Percentiles rank a stretch among this genome's conserved stretches.
Conservation (phyloP, 805 yeast genomes). For the Sungouiozyma intestinalis region DNA sequence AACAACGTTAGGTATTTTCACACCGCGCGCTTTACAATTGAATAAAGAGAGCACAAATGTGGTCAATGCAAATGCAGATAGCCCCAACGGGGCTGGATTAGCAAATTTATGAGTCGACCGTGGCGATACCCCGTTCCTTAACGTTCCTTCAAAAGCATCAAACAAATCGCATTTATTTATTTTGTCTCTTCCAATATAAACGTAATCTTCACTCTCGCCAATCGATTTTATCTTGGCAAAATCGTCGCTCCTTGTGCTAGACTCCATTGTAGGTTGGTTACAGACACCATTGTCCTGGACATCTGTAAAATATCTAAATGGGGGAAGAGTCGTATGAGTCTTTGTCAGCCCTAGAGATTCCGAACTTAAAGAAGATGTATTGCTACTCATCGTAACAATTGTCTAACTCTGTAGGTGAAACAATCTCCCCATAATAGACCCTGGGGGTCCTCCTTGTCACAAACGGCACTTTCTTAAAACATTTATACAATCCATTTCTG, state of each 20-base stretch:
- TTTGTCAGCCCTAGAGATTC: background rate
- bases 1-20: slow-evolving; percentile 41
- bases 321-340: background rate
- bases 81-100: slow-evolving; percentile 58
- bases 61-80: slow-evolving; percentile 51
- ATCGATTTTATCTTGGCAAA: background rate
- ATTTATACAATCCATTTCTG: no score
- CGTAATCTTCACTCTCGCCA: slow-evolving; percentile 48
- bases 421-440: no score
- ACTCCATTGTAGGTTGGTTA: background rate
- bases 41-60: slow-evolving; percentile 49
- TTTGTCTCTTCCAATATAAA: slow-evolving; percentile 62
- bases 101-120: slow-evolving; percentile 50
- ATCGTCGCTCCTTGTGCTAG: background rate
- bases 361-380: background rate
- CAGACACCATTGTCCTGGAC: background rate
- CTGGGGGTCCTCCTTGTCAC: no score
- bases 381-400: background rate
- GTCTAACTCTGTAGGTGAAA: no score
- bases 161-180: slow-evolving; percentile 51
- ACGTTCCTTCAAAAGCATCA: slow-evolving; percentile 73
- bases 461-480: no score
- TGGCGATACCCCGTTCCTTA: slow-evolving; percentile 58
- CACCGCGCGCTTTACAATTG: slow-evolving; percentile 46
- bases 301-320: background rate